Evolutionary conservation across 257 asterid species (phyloP).

Genomic region (Gynochthodes officinalis): DNA sequence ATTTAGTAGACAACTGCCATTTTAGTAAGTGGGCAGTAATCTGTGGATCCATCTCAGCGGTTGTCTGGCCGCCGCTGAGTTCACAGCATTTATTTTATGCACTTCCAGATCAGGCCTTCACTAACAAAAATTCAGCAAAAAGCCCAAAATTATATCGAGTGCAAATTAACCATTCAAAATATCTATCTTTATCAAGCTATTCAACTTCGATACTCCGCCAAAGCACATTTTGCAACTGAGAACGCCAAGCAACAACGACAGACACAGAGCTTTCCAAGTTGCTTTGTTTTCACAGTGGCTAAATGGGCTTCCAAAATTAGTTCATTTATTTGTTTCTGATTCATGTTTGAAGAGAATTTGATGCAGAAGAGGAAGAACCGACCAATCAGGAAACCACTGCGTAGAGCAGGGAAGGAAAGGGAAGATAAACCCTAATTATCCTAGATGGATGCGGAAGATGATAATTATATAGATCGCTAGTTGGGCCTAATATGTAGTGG

Average conservation of each 20-base stretch:
- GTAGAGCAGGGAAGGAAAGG: no score
- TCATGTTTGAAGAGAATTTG: background rate
- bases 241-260: background rate
- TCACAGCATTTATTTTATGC: conserved; percentile 30
- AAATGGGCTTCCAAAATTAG: background rate
- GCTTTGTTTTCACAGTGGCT: background rate
- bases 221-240: background rate
- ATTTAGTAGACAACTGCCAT: conserved; percentile 30
- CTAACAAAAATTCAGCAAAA: conserved; percentile 18
- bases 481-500: no score
- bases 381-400: no score
- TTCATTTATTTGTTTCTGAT: background rate
- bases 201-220: background rate
- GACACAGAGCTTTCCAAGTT: no score
- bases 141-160: conserved; percentile 5
- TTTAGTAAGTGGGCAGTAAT: conserved; percentile 6
- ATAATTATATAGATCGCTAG: background rate
- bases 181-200: background rate
- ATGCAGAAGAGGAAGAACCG: no score
- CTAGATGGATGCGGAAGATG: background rate
- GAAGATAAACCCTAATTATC: background rate
- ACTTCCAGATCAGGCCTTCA: conserved; percentile 12
- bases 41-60: conserved; percentile 45
- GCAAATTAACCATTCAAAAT: conserved; percentile 9
- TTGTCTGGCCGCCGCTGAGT: conserved; percentile 45